These are phyloP conservation scores for Potentilla sterilis DNA, from an alignment of 306 rosid species.

Conservation along the genomic window DNA sequence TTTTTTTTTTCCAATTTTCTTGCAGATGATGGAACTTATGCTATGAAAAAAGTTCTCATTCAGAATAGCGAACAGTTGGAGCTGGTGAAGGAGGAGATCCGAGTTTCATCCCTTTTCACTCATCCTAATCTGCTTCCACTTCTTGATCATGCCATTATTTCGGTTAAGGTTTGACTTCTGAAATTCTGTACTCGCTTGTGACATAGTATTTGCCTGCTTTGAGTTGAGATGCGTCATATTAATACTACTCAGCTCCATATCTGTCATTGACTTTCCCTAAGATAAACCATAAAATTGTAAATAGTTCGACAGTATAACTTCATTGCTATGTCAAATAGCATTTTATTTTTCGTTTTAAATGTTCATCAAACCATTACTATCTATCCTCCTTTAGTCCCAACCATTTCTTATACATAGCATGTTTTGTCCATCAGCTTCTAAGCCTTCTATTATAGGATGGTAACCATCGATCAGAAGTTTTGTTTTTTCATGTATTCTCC, in stretches of 20 bases:
- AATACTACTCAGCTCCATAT: background rate
- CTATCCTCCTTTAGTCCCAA: background rate
- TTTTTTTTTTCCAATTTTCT: constrained; percentile 4
- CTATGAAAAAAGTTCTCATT: constrained; percentile 92
- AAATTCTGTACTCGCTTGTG: background rate
- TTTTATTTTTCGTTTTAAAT: background rate
- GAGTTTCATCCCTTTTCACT: constrained; percentile 81
- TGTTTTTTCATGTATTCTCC: background rate
- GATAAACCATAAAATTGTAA: background rate
- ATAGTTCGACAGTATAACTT: too few relatives aligned
- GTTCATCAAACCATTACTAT: background rate
- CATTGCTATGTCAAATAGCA: background rate
- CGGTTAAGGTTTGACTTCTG: constrained; percentile 62
- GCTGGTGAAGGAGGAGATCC: constrained; percentile 96
- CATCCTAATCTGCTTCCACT: constrained; percentile 97
- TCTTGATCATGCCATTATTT: constrained; percentile 94
- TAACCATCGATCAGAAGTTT: background rate
- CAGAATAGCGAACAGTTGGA: constrained; percentile 88
- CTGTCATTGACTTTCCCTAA: background rate
- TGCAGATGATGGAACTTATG: constrained; percentile 89
- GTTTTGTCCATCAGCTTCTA: background rate
- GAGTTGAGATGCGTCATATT: background rate
- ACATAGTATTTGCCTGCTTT: background rate
- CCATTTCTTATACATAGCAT: background rate
- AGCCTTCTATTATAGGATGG: background rate